These are phyloP conservation scores for Botrytis elliptica DNA, from an alignment of 2,329 filamentous ascomycete genomes.

Conservation along the genomic window DNA sequence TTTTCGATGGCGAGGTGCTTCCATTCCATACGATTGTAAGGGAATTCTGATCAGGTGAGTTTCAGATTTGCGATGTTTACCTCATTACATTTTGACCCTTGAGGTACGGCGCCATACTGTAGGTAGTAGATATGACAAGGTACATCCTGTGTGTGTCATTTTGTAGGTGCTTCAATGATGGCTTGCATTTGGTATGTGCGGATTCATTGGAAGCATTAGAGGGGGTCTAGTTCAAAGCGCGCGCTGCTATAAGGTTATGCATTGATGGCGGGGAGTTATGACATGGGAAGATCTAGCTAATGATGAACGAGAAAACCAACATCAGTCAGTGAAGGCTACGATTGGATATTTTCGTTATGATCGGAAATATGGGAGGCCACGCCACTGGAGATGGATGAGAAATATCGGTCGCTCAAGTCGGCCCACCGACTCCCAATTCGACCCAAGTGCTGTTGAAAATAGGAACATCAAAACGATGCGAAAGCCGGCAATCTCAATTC, in stretches of 20 bases:
- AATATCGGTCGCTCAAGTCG: not conserved
- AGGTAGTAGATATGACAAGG: conserved; percentile 13
- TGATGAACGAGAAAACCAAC: not conserved
- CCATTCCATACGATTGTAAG: not conserved
- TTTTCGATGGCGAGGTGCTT: not conserved
- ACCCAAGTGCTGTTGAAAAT: conserved; percentile 8
- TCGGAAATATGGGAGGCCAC: not conserved
- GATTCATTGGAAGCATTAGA: conserved; percentile 6
- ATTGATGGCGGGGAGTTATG: not conserved
- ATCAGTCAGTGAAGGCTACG: not conserved
- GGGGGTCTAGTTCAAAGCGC: conserved; percentile 6
- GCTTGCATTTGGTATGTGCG: not conserved
- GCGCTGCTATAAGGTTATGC: conserved; percentile 22
- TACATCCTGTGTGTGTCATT: conserved; percentile 16
- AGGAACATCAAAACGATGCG: conserved; percentile 2
- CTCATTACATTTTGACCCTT: not conserved
- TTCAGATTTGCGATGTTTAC: not conserved
- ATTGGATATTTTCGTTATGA: not conserved
- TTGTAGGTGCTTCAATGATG: not conserved
- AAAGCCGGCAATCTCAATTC: not conserved
- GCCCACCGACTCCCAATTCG: not conserved
- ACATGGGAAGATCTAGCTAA: not conserved
- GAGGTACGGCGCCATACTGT: not conserved
- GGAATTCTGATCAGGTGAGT: not conserved
- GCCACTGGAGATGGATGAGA: not conserved